phyloP scores from a whole-genome alignment of 2,329 filamentous ascomycete genomes.

The Colletotrichum theobromicola region DNA sequence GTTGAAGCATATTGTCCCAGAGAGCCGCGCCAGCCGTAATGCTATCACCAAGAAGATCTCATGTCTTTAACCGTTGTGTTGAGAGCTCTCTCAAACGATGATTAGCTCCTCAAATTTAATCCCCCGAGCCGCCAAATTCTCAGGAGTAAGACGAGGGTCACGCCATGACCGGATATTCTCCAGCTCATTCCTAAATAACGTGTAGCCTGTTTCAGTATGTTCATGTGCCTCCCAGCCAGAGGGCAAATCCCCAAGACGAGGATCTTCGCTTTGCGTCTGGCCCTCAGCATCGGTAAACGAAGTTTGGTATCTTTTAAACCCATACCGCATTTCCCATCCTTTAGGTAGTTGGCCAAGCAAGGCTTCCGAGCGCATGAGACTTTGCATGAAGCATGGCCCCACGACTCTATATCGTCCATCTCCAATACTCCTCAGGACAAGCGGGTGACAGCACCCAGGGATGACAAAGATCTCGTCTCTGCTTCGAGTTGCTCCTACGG shows the following conservation, averaged over 20 bases:
- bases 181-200: too few species aligned
- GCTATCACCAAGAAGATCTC: too few species aligned
- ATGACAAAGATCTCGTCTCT: accelerated
- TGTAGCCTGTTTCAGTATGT: too few species aligned
- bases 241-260: neutral
- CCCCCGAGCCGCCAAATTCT: neutral
- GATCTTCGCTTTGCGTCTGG: neutral
- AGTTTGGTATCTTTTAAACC: too few species aligned
- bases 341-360: neutral
- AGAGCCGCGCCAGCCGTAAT: too few species aligned
- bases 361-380: neutral
- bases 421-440: accelerated
- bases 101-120: neutral
- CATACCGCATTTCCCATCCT: accelerated
- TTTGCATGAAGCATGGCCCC: neutral
- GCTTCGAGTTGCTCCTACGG: accelerated
- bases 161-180: too few species aligned
- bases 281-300: neutral
- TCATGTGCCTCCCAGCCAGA: too few species aligned
- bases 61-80: too few species aligned
- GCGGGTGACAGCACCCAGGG: too few species aligned
- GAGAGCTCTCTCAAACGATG: too few species aligned
- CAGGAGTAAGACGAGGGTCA: neutral
- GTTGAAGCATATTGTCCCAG: too few species aligned
- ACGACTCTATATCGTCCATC: neutral